Conservation (phyloP, 495 filamentous ascomycete genomes). For the Neurospora sp. region DNA sequence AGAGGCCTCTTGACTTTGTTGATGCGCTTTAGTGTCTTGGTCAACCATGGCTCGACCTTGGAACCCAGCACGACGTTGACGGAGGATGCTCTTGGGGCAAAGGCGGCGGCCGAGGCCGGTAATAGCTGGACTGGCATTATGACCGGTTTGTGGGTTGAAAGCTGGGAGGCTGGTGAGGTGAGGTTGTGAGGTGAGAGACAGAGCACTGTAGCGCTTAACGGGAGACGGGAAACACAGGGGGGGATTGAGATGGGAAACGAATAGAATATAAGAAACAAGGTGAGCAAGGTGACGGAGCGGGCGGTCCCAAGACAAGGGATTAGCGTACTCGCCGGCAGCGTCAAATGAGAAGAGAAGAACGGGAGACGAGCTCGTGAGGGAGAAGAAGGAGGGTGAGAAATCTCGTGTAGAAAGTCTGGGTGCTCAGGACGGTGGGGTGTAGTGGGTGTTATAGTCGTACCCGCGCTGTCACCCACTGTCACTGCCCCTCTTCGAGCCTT, state of each 20-base stretch:
- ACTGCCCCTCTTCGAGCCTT: not conserved
- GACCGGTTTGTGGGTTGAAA: constrained; percentile 17
- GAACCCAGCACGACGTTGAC: constrained; percentile 89
- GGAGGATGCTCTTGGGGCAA: constrained; percentile 82
- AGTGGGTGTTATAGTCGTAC: constrained; percentile 30
- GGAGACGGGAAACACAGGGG: constrained; percentile 20
- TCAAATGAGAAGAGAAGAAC: constrained; percentile 41
- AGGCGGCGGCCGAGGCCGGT: constrained; percentile 90
- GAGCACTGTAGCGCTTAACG: constrained; percentile 40
- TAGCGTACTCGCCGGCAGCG: constrained; percentile 45
- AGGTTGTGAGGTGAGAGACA: constrained; percentile 29
- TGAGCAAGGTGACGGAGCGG: constrained; percentile 40
- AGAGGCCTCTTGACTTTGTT: constrained; percentile 95
- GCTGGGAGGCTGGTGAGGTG: constrained; percentile 9
- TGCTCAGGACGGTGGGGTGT: constrained; percentile 20
- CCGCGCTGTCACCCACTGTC: constrained; percentile 4
- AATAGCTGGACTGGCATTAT: constrained; percentile 87
- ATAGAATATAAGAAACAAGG: constrained; percentile 41
- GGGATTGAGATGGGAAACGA: constrained; percentile 35
- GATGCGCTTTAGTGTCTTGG: constrained; percentile 90
- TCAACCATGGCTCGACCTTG: constrained; percentile 97
- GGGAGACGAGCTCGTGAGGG: constrained; percentile 36
- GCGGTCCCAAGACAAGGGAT: constrained; percentile 50
- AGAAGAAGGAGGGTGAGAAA: constrained; percentile 39
- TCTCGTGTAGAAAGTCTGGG: constrained; percentile 27